Evolutionary conservation across 208 protist genomes (phyloP), one percentile per base, ranked within the genome.

Genomic region (Trypanosoma mega): DNA sequence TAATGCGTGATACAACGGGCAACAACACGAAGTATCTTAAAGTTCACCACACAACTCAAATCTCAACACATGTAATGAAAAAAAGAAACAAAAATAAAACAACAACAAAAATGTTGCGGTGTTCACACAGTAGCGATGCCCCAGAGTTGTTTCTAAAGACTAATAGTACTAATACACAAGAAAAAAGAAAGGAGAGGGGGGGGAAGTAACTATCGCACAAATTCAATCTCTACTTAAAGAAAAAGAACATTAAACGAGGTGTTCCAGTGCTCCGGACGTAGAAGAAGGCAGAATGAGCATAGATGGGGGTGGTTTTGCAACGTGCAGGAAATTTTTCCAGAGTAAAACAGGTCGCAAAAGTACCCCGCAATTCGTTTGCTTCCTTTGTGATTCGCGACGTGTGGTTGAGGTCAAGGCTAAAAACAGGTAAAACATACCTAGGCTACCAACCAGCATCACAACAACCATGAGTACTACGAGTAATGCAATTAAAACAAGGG

Each of bases 401-500:
- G 36, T 77, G 63, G 27, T 74, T 1, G 76, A 84, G 44, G 80
- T 85, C 21, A 86, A 34, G 3, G 68, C 70, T 31, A 92, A 65
- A 66, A 74, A 77, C 1, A 82, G 53, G 53, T 92, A 87, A 44
- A 85, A 70, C 26, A 76, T 30, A 9, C 65, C 47, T 50, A 92
- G 66, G 14, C 68, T 58, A 0, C 81, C 85, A 11, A 92, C 81
- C 27, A 92, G 20, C 14, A 84, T 44, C 18, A 84, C 45, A 18
- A 88, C 68, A 31, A 75, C 26, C n/a, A 73, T 23, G 43, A 83
- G 63, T 1, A 85, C 14, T 18, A 87, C 33, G 51, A 86, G 66
- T 7, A 85, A 51, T 0, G 80, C 3, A 14, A 68, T 24, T 48
- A 68, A 41, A 29, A 51, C 34, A 5, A 65, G 11, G 9, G 39